Conservation (phyloP, 345 rosid species). For the Barbarea vulgaris region DNA sequence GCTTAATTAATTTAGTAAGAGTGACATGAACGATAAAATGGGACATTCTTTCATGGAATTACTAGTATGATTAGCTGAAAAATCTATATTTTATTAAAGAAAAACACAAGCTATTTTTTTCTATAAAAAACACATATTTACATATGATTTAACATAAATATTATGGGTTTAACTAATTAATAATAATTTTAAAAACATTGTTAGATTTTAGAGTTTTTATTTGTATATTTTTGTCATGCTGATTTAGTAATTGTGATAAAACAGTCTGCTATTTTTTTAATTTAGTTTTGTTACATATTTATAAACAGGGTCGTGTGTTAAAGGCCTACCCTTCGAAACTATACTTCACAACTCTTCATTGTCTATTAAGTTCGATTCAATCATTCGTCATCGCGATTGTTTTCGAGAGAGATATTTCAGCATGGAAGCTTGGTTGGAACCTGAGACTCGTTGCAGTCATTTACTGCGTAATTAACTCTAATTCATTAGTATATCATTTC, state of each 20-base stretch:
- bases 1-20: neutral
- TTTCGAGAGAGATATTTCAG: slow-evolving; percentile 65
- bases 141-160: neutral
- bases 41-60: neutral
- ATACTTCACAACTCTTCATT: slow-evolving; percentile 75
- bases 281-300: neutral
- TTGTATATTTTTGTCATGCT: neutral
- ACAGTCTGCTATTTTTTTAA: neutral
- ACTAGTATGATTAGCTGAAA: neutral
- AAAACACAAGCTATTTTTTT: too few species aligned
- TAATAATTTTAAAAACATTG: too few species aligned
- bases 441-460: slow-evolving; percentile 70
- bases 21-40: neutral
- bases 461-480: slow-evolving; percentile 62
- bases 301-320: slow-evolving; percentile 56
- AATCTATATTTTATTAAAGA: neutral
- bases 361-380: slow-evolving; percentile 74
- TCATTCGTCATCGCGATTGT: slow-evolving; percentile 75
- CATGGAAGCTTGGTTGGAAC: slow-evolving; percentile 89
- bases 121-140: neutral
- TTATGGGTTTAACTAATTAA: neutral
- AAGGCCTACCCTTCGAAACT: slow-evolving; percentile 83
- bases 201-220: neutral
- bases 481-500: neutral
- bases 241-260: neutral